Evolutionary conservation across 2,329 filamentous ascomycete species (phyloP), one percentile per base, ranked within the genome.

Genomic region (Cladophialophora psammophila): DNA sequence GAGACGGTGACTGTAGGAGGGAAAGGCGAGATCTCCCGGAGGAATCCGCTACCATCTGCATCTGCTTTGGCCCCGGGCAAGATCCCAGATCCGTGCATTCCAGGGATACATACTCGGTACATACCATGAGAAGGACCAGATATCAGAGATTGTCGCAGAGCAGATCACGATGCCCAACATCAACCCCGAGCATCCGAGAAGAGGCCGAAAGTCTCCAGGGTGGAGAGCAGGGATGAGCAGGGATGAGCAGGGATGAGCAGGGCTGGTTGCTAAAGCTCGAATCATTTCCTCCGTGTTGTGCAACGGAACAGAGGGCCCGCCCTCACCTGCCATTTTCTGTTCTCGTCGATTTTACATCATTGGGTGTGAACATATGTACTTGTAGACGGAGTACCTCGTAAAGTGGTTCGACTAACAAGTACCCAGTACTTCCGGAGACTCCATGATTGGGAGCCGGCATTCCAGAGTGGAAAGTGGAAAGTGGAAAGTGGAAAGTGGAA

Each of bases 41-140:
- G 52, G 35, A 63, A 34, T 34, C 60, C 60, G 59, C 50, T 50
- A 12, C 60, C 60, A 45, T 56, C 59, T 53, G 45, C 52, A 63
- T 63, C 36, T 63, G 57, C 26, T 26, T 26, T 3, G 2, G 26
- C 7, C 5, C 60, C 26, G 36, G 60, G 60, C 26, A 26, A 63
- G 60, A 63, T 63, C 50, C 60, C 35, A 63, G 60, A 56, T 55
- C 35, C 60, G 36, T 26, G 15, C 36, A 34, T 53, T 26, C 34
- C 31, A 35, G 45, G 48, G 15, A 53, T 15, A n/a, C n/a, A n/a
- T n/a, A n/a, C n/a, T n/a, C n/a, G n/a, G n/a, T n/a, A n/a, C n/a
- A n/a, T n/a, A 32, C 20, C 13, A 12, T n/a, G 34, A 35, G 31
- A 35, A 32, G 50, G 26, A 20, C 31, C 13, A 55, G 31, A 50